A percentile compares a stretch with the other conserved stretches of the same genome.
phyloP scores from a whole-genome alignment of 192 early-diverging fungal genomes.

The Podochytrium sp. region DNA sequence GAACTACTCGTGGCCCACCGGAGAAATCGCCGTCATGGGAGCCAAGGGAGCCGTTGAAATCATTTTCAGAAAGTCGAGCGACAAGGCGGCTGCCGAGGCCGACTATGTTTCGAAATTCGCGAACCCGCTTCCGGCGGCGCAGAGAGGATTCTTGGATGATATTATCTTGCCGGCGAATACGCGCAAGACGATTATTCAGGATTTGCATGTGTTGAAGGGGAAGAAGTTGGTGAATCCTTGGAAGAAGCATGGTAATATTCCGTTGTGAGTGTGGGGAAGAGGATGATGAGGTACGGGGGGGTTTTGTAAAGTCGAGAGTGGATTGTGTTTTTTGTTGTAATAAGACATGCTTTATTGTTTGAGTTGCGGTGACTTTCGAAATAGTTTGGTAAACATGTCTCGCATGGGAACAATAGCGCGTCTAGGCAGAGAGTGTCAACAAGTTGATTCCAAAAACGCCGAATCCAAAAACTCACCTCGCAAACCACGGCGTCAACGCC shows the following conservation, averaged over 20 bases:
- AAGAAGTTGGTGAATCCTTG: constrained; percentile 78
- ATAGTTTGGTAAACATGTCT: background rate
- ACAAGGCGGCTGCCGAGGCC: constrained; percentile 71
- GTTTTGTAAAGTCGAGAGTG: constrained; percentile 53
- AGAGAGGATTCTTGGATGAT: constrained; percentile 72
- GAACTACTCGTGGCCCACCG: constrained; percentile 94
- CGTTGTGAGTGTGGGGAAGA: too few species aligned
- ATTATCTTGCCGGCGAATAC: constrained; percentile 69
- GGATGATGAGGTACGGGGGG: too few species aligned
- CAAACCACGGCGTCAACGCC: constrained; percentile 55
- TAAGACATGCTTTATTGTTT: background rate
- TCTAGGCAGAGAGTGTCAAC: background rate
- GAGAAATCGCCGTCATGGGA: constrained; percentile 98
- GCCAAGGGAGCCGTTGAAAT: constrained; percentile 97
- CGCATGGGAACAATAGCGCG: constrained; percentile 2
- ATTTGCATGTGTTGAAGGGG: constrained; percentile 75
- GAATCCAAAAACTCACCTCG: constrained; percentile 27
- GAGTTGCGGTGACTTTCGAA: background rate
- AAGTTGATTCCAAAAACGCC: background rate
- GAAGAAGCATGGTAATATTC: constrained; percentile 97
- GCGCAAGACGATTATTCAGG: constrained; percentile 82
- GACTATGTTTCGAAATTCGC: constrained; percentile 92
- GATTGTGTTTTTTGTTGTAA: background rate
- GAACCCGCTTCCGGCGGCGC: constrained; percentile 92
- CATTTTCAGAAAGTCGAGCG: constrained; percentile 75